A percentile compares a stretch with the other conserved stretches of the same genome.
Evolutionary conservation across 345 rosid species (phyloP).

Genomic region (Stellera chamaejasme): DNA sequence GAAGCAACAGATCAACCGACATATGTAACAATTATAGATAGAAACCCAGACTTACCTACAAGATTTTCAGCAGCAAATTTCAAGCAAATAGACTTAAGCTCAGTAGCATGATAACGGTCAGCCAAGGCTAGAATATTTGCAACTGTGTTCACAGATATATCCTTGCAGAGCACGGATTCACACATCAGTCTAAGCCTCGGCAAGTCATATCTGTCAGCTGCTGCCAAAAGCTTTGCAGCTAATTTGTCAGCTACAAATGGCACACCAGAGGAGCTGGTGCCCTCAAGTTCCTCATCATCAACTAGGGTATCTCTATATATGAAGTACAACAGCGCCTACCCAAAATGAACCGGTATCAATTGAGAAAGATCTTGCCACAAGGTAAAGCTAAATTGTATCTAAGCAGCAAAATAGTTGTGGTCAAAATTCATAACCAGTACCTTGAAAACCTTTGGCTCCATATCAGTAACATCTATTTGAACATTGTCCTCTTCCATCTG

Average conservation of each 20-base stretch:
- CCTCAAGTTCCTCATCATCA: conserved; percentile 54
- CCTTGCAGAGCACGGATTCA: conserved; percentile 84
- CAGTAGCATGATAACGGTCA: conserved; percentile 63
- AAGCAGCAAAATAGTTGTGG: conserved; percentile 5
- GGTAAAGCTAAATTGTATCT: neutral
- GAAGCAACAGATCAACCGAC: too few relatives aligned
- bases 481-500: conserved; percentile 44
- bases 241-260: conserved; percentile 48
- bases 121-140: conserved; percentile 75
- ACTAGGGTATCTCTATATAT: conserved; percentile 65
- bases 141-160: conserved; percentile 66
- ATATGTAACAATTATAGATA: too few relatives aligned
- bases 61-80: conserved; percentile 94
- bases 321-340: conserved; percentile 78
- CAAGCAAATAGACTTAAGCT: conserved; percentile 73
- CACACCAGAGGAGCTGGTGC: conserved; percentile 41
- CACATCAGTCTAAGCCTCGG: conserved; percentile 82
- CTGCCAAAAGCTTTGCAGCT: conserved; percentile 71
- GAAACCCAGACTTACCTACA: conserved; percentile 37
- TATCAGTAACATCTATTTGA: conserved; percentile 52
- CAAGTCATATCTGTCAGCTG: conserved; percentile 73
- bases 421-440: conserved; percentile 20
- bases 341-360: conserved; percentile 13
- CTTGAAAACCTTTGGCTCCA: conserved; percentile 87
- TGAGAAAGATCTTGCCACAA: conserved; percentile 11